Evolutionary conservation across 1,139 yeast genomes (phyloP).

Genomic region (Scheffersomyces insectosa): DNA sequence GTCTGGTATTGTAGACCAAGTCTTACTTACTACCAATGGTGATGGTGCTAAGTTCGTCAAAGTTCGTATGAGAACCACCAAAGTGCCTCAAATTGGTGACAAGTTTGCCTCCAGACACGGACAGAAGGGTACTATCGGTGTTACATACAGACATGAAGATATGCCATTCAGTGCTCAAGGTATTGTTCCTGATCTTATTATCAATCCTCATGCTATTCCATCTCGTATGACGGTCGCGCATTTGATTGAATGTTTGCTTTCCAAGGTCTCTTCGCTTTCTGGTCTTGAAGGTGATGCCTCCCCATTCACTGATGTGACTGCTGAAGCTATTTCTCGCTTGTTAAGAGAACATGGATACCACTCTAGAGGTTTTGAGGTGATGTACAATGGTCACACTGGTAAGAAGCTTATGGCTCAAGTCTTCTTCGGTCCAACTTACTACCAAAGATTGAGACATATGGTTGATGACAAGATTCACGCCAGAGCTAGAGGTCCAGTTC

Average conservation of each 20-base stretch:
- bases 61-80: constrained; percentile 98
- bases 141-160: constrained; percentile 96
- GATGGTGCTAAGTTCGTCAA: constrained; percentile 97
- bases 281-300: constrained; percentile 99
- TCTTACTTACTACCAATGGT: constrained; percentile 91
- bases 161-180: constrained; percentile 99
- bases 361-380: constrained; percentile 96
- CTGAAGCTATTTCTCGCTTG: constrained; percentile 89
- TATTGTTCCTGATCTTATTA: constrained; percentile 92
- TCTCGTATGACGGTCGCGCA: constrained; percentile 99
- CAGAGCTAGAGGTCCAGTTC: constrained; percentile 99
- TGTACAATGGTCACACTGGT: constrained; percentile 99
- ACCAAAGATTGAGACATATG: constrained; percentile 98
- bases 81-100: constrained; percentile 98
- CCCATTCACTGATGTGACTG: constrained; percentile 97
- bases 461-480: constrained; percentile 99
- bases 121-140: constrained; percentile 99
- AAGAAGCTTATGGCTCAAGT: constrained; percentile 96
- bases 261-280: constrained; percentile 91
- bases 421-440: constrained; percentile 98
- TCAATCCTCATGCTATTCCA: constrained; percentile 99
- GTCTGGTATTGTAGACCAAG: constrained; percentile 98
- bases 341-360: constrained; percentile 96
- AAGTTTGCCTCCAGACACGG: constrained; percentile 99
- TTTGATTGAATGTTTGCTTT: constrained; percentile 93